Base-by-base conservation (phyloP, 805 yeast species). In the Nakazawaea ernobii region DNA sequence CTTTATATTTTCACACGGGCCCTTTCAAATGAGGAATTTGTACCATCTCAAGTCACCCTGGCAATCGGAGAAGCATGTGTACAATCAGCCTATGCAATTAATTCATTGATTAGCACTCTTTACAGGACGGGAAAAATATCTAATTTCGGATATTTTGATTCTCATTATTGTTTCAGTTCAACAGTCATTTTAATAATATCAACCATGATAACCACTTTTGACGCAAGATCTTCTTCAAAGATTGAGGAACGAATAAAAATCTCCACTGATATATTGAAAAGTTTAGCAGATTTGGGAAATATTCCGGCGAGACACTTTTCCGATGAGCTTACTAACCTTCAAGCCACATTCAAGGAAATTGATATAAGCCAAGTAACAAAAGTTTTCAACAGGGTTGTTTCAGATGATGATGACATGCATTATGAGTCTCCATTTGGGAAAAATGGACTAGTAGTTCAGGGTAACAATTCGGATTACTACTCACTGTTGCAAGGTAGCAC, bases 1-100 rank as follows among this genome's bases (percentile, higher is more conserved):
- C 36, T 48, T 8, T 48, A 40, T 29, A 32, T 37, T 8, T 48
- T 48, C 36, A 44, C 41, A 14, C 35, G 36, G 27, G 37, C 45
- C 9, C 32, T 48, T 10, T 15, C 42, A 4, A 41, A 40, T 32
- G 17, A 28, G 2, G 20, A 24, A 4, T 48, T 44, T 26, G 35
- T 35, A 3, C 48, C 51, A 11, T 36, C 51, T 8, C 51, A 37
- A 27, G n/a, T 38, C 28, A 40, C 45, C 2, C 24, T 35, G 6
- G 51, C 51, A 3, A 44, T 48, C 9, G 45, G 45, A 8, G 51
- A 48, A 17, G 48, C 51, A 6, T 48, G 51, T 39, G 32, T 44
- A 8, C 48, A 44, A 27, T 36, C 48, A 9, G 51, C 51, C 3
- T 40, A 35, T 30, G n/a, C 51, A 2, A 48, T 43, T 10, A 48